Evolutionary conservation across 163 green algal species (phyloP).

Genomic region (Prototheca cutis): DNA sequence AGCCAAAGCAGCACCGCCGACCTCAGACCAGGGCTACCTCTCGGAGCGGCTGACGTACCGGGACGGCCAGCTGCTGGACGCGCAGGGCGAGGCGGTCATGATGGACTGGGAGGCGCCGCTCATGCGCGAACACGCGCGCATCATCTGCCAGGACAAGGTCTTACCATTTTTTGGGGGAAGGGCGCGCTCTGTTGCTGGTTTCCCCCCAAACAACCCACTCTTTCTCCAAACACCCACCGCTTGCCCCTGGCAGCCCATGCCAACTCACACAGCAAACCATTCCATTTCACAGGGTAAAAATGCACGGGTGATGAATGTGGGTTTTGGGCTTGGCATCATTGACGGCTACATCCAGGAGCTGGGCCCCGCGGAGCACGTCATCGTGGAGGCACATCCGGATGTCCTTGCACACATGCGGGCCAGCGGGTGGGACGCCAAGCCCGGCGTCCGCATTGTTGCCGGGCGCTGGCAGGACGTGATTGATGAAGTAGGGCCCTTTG

Average conservation of each 20-base stretch:
- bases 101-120: constrained; percentile 86
- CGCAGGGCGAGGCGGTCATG: constrained; percentile 84
- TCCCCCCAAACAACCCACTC: too few relatives aligned
- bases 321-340: constrained; percentile 91
- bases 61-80: constrained; percentile 73
- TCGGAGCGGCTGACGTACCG: constrained; percentile 58
- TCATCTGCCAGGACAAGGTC: constrained; percentile 39
- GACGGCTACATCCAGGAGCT: constrained; percentile 67
- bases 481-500: constrained; percentile 44
- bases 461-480: constrained; percentile 81
- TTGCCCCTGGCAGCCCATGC: too few relatives aligned
- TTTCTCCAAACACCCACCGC: too few relatives aligned
- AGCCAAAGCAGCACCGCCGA: not conserved
- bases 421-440: constrained; percentile 62
- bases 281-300: constrained; percentile 12
- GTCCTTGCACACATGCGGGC: constrained; percentile 65
- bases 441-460: constrained; percentile 69
- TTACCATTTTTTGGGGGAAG: too few relatives aligned
- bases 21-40: constrained; percentile 54
- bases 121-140: constrained; percentile 55
- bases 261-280: too few relatives aligned
- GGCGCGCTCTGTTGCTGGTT: too few relatives aligned
- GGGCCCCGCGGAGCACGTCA: constrained; percentile 61
- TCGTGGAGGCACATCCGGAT: constrained; percentile 90
- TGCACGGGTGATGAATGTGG: constrained; percentile 86